These are phyloP conservation scores for Mycena filopes DNA, from an alignment of 768 basidiomycete species.

Conservation along the genomic window DNA sequence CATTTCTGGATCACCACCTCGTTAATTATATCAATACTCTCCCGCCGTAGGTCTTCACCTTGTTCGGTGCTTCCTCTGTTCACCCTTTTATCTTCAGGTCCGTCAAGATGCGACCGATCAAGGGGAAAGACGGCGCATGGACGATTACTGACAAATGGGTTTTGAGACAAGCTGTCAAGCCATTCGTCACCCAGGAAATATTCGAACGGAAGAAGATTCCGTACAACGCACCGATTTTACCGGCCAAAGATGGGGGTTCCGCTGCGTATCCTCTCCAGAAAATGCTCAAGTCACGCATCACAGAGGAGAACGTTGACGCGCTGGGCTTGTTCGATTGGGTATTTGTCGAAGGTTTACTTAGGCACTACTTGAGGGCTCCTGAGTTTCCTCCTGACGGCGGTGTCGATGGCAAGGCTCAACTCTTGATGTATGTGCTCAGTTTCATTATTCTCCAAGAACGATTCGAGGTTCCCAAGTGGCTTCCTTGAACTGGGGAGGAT, in stretches of 20 bases:
- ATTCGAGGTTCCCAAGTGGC: constrained; percentile 2
- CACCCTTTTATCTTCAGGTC: too few species aligned
- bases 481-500: too few species aligned
- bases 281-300: constrained; percentile 1
- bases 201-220: constrained; percentile 6
- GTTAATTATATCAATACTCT: too few species aligned
- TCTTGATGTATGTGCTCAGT: constrained; percentile 13
- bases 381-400: constrained; percentile 7
- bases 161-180: constrained; percentile 27
- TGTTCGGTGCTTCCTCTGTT: too few species aligned
- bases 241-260: too few species aligned
- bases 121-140: too few species aligned
- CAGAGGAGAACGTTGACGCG: constrained; percentile 4
- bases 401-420: constrained; percentile 3
- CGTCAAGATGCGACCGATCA: too few species aligned
- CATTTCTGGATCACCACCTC: too few species aligned
- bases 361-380: neutral
- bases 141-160: constrained; percentile 32
- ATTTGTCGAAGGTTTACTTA: neutral
- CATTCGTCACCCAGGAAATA: constrained; percentile 31
- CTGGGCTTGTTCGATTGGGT: constrained; percentile 6
- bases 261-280: constrained; percentile 9
- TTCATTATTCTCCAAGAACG: constrained; percentile 4
- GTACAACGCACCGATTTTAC: constrained; percentile 6
- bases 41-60: too few species aligned